phyloP scores from a whole-genome alignment of 1,284 basidiomycete species.

The Xanthoconium separans region DNA sequence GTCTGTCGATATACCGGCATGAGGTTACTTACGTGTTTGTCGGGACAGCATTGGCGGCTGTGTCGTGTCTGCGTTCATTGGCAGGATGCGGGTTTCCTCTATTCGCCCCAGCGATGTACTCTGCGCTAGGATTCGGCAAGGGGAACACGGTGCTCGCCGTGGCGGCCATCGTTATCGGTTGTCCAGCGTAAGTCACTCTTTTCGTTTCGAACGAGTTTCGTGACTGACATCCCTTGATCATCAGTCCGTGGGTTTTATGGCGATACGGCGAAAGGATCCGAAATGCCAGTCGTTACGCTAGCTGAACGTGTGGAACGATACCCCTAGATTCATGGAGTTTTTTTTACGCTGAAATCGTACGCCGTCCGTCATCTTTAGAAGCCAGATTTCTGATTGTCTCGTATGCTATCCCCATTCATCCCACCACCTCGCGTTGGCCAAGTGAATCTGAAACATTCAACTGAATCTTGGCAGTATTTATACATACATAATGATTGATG shows the following conservation, averaged over 20 bases:
- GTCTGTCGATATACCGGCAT: not conserved
- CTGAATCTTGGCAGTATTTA: too few species aligned
- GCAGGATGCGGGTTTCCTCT: slow-evolving; percentile 68
- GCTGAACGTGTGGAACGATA: not conserved
- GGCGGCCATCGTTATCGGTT: slow-evolving; percentile 55
- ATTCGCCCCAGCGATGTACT: slow-evolving; percentile 67
- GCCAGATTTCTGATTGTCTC: too few species aligned
- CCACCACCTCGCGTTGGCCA: too few species aligned
- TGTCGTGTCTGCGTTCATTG: slow-evolving; percentile 54
- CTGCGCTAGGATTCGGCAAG: slow-evolving; percentile 60
- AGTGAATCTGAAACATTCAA: too few species aligned
- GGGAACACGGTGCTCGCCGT: slow-evolving; percentile 61
- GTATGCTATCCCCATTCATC: too few species aligned
- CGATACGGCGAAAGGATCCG: slow-evolving; percentile 27
- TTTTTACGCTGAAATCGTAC: too few species aligned
- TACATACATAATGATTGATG: too few species aligned
- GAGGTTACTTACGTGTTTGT: slow-evolving; percentile 3
- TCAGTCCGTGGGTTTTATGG: slow-evolving; percentile 29
- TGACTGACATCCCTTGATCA: not conserved
- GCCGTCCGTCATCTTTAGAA: too few species aligned
- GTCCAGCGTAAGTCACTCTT: slow-evolving; percentile 53
- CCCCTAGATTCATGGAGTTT: too few species aligned
- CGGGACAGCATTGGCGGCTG: slow-evolving; percentile 53
- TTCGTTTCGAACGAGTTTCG: not conserved
- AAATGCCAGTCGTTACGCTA: slow-evolving; percentile 19